Evolutionary conservation across 1,284 basidiomycete genomes (phyloP), one percentile per base, ranked within the genome.

Genomic region (Psilocybe mexicana): DNA sequence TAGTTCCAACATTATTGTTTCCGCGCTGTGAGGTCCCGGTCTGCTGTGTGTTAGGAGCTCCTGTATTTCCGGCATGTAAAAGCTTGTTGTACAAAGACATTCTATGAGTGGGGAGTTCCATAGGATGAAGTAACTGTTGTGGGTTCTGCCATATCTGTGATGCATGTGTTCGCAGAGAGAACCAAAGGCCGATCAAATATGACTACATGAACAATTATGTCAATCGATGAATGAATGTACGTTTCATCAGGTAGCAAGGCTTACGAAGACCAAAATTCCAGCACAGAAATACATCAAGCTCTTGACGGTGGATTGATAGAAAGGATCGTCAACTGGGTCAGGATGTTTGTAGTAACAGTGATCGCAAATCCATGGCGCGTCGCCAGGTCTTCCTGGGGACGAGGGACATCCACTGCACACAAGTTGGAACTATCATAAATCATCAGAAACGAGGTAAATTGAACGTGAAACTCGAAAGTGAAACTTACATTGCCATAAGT

Each of bases 81-180:
- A 90, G 73, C 42, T 85, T 85, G 66, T 92, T 90, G 72, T 93
- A 92, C 54, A 93, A 65, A 1, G 92, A 91, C 23, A 86, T 70
- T 33, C 93, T 87, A 63, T 76, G 83, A 43, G 64, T 75, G 6
- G 82, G 78, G 12, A 87, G 67, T 45, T 94, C 92, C 56, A 84
- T 70, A 2, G 83, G 77, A 36, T 92, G 87, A 64, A 95, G 79
- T 11, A 95, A 79, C 60, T 88, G 91, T 67, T 94, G 92, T 2
- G 94, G 94, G 69, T 98, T 98, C 72, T 99, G 96, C 97, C 97
- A 99, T 66, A 99, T 99, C 72, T 99, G 97, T 12, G 92, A 90
- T 2, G 97, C 97, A 71, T 99, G 97, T 0, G 97, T 99, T 46
- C 95, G 90, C 18, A 99, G 85, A 46, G 96, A 98, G 80, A 99